A percentile compares a stretch with the other conserved stretches of the same genome.
Conservation (phyloP, 139 green algal species). For the Nannochloris sp. region DNA sequence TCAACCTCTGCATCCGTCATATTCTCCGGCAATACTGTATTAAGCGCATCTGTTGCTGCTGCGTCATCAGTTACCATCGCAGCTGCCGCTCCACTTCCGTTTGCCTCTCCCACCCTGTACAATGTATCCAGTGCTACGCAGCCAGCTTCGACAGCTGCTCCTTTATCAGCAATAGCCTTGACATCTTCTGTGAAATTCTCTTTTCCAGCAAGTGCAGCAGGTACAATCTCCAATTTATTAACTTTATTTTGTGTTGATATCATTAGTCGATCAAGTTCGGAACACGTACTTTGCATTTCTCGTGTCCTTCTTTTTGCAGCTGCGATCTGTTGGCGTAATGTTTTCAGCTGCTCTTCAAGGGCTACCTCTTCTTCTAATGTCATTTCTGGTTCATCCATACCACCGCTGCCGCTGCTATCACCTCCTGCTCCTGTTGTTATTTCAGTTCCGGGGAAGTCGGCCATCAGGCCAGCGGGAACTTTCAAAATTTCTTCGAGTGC, state of each 20-base stretch:
- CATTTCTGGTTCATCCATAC: too few species aligned
- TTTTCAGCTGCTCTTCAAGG: conserved; percentile 12
- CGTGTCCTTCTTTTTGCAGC: conserved; percentile 5
- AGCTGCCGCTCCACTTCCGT: neutral
- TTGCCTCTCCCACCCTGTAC: neutral
- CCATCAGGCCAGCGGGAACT: conserved; percentile 25
- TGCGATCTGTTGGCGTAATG: conserved; percentile 6
- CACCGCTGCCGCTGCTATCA: neutral
- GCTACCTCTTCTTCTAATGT: conserved; percentile 10
- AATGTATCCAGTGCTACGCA: neutral
- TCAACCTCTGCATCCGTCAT: conserved; percentile 17
- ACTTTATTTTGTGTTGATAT: neutral
- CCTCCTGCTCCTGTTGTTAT: neutral
- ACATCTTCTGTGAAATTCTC: conserved; percentile 36
- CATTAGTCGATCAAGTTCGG: conserved; percentile 3
- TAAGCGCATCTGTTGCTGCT: neutral
- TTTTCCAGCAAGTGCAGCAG: conserved; percentile 23
- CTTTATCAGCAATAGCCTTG: conserved; percentile 15
- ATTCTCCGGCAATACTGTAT: neutral
- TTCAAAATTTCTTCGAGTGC: conserved; percentile 28
- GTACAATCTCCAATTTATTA: conserved; percentile 6
- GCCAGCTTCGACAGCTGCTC: neutral
- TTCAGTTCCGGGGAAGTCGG: too few species aligned
- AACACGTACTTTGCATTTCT: neutral
- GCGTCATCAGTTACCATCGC: neutral